A percentile compares a stretch with the other conserved stretches of the same genome.
Evolutionary conservation across 768 basidiomycete genomes (phyloP).

Genomic region (Termitomyces sp.): DNA sequence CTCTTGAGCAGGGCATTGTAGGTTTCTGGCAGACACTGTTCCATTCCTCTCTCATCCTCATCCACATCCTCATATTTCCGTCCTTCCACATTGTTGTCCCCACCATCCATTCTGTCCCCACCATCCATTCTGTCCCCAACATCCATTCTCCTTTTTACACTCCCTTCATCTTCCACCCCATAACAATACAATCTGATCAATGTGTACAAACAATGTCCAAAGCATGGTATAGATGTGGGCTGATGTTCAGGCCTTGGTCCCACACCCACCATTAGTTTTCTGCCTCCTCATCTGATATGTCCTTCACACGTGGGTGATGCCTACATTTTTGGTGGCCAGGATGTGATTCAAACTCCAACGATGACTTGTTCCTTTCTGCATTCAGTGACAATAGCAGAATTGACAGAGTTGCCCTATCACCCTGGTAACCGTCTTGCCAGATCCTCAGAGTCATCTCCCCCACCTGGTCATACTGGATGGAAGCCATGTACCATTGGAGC

Average conservation of each 20-base stretch:
- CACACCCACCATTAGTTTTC: not conserved
- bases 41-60: too few relatives aligned
- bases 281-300: not conserved
- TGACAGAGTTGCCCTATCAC: not conserved
- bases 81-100: too few relatives aligned
- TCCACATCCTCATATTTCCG: too few relatives aligned
- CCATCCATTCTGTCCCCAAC: too few relatives aligned
- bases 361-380: not conserved
- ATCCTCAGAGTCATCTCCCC: not conserved
- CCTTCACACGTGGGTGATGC: not conserved
- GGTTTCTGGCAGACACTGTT: not conserved
- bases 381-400: not conserved
- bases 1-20: not conserved
- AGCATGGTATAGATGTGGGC: not conserved
- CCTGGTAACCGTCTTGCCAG: conserved; percentile 6
- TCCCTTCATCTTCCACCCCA: too few relatives aligned
- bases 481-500: not conserved
- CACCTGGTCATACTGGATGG: conserved; percentile 12
- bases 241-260: not conserved
- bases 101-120: too few relatives aligned
- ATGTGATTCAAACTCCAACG: not conserved
- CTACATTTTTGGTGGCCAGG: not conserved
- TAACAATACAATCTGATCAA: too few relatives aligned
- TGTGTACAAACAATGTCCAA: not conserved
- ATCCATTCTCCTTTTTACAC: too few relatives aligned